Base-by-base conservation (phyloP, 768 basidiomycete genomes). In the Mrakia frigida region DNA sequence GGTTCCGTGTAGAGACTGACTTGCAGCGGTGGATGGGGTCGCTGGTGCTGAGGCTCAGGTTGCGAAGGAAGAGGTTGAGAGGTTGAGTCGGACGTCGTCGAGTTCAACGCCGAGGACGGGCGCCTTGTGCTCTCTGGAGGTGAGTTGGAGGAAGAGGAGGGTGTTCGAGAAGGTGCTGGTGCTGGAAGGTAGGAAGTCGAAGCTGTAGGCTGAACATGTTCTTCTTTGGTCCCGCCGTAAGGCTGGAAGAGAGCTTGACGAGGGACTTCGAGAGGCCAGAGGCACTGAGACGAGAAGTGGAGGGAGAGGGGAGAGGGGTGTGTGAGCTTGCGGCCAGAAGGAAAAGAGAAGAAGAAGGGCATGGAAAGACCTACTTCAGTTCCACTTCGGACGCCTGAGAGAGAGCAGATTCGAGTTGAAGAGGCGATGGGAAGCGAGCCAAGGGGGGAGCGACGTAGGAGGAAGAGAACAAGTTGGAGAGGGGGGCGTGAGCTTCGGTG, bases 181-280 rank as follows among this genome's bases (percentile, higher is more conserved):
- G n/a, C n/a, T n/a, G 63, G 63, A 2, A 65, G 33, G 31, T 35
- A 65, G 21, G 63, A 65, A 5, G 63, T 65, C 16, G 63, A 65
- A 9, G 63, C 33, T 21, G 63, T 65, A 18, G 46, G 46, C 6
- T 50, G 46, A 50, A 50, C 46, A 1, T 14, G 16, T 37, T 37
- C 23, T 16, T 65, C 23, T 37, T 31, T 31, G 3, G n/a, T n/a
- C n/a, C n/a, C n/a, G n/a, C 35, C 35, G 18, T 65, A 65, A 31
- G 63, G 63, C 63, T 35, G 63, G 33, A 65, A 65, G 63, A 65
- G 63, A 37, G 63, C 63, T 33, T 65, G 63, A 31, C 37, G 31
- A 14, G 63, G 63, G 10, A 65, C 63, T 18, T 37, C 13, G 18
- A 65, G 63, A 1, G 63, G 63, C 63, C 63, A 65, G 6, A 65